Evolutionary conservation across 345 rosid genomes (phyloP).

Genomic region (Psidium guajava): DNA sequence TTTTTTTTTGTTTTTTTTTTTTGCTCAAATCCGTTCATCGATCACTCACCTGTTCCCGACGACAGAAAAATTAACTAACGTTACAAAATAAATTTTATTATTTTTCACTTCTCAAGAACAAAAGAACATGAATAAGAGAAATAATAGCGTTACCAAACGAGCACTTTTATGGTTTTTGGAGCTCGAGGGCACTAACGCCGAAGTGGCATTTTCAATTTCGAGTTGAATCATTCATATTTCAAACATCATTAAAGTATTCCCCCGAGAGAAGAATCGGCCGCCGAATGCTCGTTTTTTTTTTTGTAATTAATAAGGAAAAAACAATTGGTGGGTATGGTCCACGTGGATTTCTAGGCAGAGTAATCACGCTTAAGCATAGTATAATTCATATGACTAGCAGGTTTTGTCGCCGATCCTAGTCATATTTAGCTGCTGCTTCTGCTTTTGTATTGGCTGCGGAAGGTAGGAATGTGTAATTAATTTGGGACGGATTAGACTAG

Average conservation of each 20-base stretch:
- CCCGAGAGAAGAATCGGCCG: background rate
- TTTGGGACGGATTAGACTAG: background rate
- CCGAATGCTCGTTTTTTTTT: background rate
- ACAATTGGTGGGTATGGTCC: background rate
- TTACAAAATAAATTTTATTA: no score
- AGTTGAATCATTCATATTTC: background rate
- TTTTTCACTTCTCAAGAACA: no score
- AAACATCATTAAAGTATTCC: background rate
- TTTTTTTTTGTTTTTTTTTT: no score
- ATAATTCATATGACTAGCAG: background rate
- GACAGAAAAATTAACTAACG: no score
- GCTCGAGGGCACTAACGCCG: background rate
- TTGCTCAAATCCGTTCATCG: no score
- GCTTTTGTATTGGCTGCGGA: background rate
- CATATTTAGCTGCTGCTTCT: background rate
- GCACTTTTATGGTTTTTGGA: background rate
- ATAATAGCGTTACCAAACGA: no score
- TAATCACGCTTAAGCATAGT: background rate
- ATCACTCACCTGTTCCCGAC: no score
- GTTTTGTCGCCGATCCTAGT: background rate
- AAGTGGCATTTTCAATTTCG: background rate
- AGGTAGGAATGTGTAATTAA: background rate
- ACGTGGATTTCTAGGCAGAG: background rate
- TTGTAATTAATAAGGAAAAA: background rate
- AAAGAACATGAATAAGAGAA: no score